These are phyloP conservation scores for Amanita pseudoporphyria DNA, from an alignment of 768 basidiomycete genomes.

Conservation along the genomic window DNA sequence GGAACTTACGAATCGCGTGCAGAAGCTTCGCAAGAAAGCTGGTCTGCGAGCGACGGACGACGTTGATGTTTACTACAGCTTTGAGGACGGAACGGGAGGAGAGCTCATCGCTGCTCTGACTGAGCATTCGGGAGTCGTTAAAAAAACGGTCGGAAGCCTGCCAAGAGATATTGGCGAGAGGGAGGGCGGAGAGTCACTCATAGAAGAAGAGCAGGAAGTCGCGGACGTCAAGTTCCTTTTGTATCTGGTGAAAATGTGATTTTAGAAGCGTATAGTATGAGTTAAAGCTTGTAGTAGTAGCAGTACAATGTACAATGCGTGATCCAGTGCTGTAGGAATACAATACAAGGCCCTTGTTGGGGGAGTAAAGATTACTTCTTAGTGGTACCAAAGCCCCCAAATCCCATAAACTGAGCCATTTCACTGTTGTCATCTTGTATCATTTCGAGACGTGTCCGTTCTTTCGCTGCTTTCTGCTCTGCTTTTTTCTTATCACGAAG, in stretches of 20 bases:
- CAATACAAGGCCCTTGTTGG: too few species aligned
- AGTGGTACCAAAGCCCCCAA: conserved; percentile 80
- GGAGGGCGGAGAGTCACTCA: conserved; percentile 40
- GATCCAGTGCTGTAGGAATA: too few species aligned
- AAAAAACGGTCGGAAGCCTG: conserved; percentile 63
- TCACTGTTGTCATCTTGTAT: conserved; percentile 51
- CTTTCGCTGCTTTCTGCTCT: conserved; percentile 70
- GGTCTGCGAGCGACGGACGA: conserved; percentile 94
- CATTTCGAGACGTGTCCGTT: conserved; percentile 58
- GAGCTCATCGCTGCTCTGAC: conserved; percentile 57
- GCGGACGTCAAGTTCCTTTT: conserved; percentile 70
- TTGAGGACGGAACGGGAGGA: conserved; percentile 57
- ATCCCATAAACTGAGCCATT: conserved; percentile 84
- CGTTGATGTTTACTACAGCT: conserved; percentile 77
- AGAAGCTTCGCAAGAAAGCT: conserved; percentile 92
- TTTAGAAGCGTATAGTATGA: neutral
- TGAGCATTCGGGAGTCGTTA: conserved; percentile 60
- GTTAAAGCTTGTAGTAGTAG: conserved; percentile 13
- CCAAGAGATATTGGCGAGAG: conserved; percentile 51
- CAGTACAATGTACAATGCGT: conserved; percentile 20
- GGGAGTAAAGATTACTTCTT: conserved; percentile 47
- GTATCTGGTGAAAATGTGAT: conserved; percentile 49
- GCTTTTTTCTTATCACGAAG: conserved; percentile 67
- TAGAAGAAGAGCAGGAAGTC: conserved; percentile 84
- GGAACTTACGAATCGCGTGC: conserved; percentile 86